Conservation (phyloP, 2,329 filamentous ascomycete species). For the Fusarium nanum region DNA sequence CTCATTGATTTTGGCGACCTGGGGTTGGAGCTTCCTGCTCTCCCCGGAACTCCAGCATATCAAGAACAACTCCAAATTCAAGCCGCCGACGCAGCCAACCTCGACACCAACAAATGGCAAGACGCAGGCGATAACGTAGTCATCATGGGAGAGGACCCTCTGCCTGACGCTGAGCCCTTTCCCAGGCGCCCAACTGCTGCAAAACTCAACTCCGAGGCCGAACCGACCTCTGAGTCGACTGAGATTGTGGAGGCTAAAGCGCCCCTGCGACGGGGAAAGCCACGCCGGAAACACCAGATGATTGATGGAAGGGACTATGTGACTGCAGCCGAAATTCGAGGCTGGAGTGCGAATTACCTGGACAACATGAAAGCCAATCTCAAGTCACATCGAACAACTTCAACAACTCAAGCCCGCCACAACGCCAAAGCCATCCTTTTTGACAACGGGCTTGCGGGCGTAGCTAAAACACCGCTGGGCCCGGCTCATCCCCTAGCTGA, state of each 20-base stretch:
- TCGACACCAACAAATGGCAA: conserved; percentile 6
- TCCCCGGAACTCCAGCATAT: conserved; percentile 45
- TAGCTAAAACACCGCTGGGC: conserved; percentile 29
- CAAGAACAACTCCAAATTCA: conserved; percentile 16
- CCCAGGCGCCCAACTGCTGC: conserved; percentile 39
- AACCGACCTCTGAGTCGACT: conserved; percentile 41
- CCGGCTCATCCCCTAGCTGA: conserved; percentile 58
- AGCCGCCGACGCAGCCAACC: conserved; percentile 22
- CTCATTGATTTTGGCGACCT: conserved; percentile 55
- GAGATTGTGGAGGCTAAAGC: conserved; percentile 37
- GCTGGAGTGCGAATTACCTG: conserved; percentile 59
- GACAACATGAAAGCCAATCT: conserved; percentile 64
- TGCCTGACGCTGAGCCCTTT: conserved; percentile 55
- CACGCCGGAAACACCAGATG: conserved; percentile 45
- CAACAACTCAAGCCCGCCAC: conserved; percentile 54
- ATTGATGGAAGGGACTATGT: conserved; percentile 52
- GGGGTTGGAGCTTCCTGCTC: conserved; percentile 57
- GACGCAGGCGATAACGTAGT: conserved; percentile 51
- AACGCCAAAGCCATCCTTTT: conserved; percentile 50
- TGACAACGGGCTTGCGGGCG: conserved; percentile 51
- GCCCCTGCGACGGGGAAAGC: conserved; percentile 41
- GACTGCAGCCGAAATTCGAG: conserved; percentile 51
- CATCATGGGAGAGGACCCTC: conserved; percentile 53
- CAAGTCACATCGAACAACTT: conserved; percentile 44
- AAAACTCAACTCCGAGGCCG: conserved; percentile 25